Base-by-base conservation (phyloP, 2,329 filamentous ascomycete species). In the Fusarium sp. region DNA sequence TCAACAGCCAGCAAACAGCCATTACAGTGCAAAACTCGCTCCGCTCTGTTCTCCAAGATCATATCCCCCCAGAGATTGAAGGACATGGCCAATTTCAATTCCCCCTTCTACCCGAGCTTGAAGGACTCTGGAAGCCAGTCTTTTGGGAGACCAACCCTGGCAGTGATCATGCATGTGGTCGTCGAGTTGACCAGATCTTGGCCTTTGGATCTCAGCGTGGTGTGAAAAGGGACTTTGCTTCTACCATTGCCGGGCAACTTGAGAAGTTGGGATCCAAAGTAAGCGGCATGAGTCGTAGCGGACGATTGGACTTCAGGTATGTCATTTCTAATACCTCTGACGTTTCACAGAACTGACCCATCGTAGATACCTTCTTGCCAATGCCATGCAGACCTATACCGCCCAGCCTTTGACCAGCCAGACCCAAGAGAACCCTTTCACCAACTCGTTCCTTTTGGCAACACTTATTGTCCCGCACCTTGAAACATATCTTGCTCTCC, bases 381-480 rank as follows among this genome's bases (percentile, higher is more conserved):
- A 83, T 65, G 86, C 85, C 6, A 87, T 90, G 83, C 87, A 89
- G 73, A 79, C 82, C 1, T 86, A 85, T 65, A 86, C 83, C 7
- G 79, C 83, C 2, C 86, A 86, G 58, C 82, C 82, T 2, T 75
- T 85, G 9, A 73, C 82, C 5, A 82, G 82, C 55, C 84, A 87
- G 61, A 81, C 81, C 5, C 80, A 82, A 32, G 83, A 84, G 56
- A 87, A 86, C 66, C 86, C 86, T 1, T 85, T 88, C 61, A 79
- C 81, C 17, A 84, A 87, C 68, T 81, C 85, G 2, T 79, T 82
- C 22, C 78, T 86, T 17, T 81, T 90, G 3, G 87, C 88, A 3
- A 84, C 84, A 1, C 79, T 89, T 3, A 81, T 90, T 22, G 79
- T 90, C 39, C 86, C 87, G 2, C 86, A 89, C 62, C 79, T 90